A percentile compares a stretch with the other conserved stretches of the same genome.
phyloP scores from a whole-genome alignment of 306 rosid genomes.

The Castanea crenata region DNA sequence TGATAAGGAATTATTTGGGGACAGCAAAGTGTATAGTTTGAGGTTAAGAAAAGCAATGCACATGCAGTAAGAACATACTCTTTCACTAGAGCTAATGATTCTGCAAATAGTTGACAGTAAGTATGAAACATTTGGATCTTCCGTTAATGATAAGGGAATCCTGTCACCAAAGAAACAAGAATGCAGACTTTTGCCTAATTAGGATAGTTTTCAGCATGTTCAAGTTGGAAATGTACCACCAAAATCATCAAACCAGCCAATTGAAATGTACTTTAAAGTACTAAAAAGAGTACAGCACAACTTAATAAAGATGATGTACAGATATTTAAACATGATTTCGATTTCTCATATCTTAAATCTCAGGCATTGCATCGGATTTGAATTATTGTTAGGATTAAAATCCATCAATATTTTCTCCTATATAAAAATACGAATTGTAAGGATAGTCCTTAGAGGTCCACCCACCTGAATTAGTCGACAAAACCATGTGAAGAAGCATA shows the following conservation, averaged over 20 bases:
- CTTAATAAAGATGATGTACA: neutral
- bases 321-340: neutral
- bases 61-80: neutral
- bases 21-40: neutral
- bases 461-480: slow-evolving; percentile 32
- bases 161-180: neutral
- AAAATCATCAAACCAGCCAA: slow-evolving; percentile 1
- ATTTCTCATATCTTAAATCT: neutral
- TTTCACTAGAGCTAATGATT: neutral
- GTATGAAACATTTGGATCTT: no score
- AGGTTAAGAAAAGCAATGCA: neutral
- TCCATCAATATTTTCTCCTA: neutral
- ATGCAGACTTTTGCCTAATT: neutral
- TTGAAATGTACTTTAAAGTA: neutral
- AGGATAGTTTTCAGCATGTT: no score
- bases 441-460: slow-evolving; percentile 33
- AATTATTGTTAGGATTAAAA: neutral
- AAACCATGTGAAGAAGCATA: slow-evolving; percentile 48
- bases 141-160: neutral
- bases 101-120: neutral
- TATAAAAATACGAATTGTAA: neutral
- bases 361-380: neutral
- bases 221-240: neutral
- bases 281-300: slow-evolving; percentile 12
- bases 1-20: neutral